Percentiles rank a stretch among this genome's conserved stretches.
phyloP scores from a whole-genome alignment of 2,329 filamentous ascomycete genomes.

The Rutstroemia sp. region DNA sequence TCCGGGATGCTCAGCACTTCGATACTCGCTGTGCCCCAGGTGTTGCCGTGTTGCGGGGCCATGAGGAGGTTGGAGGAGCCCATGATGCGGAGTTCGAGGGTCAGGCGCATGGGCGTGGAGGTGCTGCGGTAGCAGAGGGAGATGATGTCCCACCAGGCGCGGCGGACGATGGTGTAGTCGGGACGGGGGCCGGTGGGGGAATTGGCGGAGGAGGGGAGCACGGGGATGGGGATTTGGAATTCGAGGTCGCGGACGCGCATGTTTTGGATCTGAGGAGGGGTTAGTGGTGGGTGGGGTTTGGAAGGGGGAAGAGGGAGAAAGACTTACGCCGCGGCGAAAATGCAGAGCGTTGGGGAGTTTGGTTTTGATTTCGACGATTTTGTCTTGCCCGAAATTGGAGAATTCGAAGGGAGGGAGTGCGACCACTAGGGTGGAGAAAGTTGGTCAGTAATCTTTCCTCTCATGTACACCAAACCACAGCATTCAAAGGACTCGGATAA shows the following conservation, averaged over 20 bases:
- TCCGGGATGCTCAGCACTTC: slow-evolving; percentile 37
- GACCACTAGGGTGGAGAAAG: neutral
- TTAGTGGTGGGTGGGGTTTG: neutral
- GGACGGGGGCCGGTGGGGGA: slow-evolving; percentile 22
- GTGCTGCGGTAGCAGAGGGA: slow-evolving; percentile 34
- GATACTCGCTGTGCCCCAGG: slow-evolving; percentile 36
- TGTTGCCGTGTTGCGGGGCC: slow-evolving; percentile 37
- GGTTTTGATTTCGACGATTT: slow-evolving; percentile 32
- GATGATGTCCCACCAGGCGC: slow-evolving; percentile 45
- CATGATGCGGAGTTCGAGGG: slow-evolving; percentile 39
- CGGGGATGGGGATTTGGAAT: slow-evolving; percentile 37
- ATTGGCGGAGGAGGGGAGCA: slow-evolving; percentile 22
- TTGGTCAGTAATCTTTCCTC: neutral
- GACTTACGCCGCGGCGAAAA: slow-evolving; percentile 35
- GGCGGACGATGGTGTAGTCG: slow-evolving; percentile 37
- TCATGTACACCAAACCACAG: no score
- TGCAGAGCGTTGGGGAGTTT: slow-evolving; percentile 39
- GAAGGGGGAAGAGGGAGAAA: neutral
- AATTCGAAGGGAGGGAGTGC: slow-evolving; percentile 14
- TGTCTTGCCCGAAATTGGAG: slow-evolving; percentile 12
- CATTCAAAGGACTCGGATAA: no score
- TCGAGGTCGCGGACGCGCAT: slow-evolving; percentile 39
- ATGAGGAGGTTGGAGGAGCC: slow-evolving; percentile 35
- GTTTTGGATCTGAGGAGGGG: slow-evolving; percentile 32
- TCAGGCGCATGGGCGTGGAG: slow-evolving; percentile 35